Percentiles rank a stretch among this genome's conserved stretches.
phyloP scores from a whole-genome alignment of 1,139 yeast genomes.

The Taphrina wiesneri region DNA sequence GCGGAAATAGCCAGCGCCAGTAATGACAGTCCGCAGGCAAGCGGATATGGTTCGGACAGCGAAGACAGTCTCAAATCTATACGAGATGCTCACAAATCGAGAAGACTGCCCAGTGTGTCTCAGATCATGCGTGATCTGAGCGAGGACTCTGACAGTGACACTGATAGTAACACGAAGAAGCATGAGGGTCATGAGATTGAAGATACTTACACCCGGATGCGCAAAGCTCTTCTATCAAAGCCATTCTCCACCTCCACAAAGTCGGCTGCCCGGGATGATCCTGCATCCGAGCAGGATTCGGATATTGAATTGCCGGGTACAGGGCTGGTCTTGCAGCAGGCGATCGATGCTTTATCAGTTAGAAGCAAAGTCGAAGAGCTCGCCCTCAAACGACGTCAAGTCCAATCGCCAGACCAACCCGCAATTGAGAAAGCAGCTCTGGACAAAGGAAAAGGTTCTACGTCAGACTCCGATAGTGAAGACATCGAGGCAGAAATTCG shows the following conservation, averaged over 20 bases:
- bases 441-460: background rate
- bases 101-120: background rate
- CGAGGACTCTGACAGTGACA: conserved; percentile 11
- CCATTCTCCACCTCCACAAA: background rate
- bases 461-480: conserved; percentile 27
- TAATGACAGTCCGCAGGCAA: no score
- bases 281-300: background rate
- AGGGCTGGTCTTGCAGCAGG: background rate
- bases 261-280: background rate
- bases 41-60: background rate
- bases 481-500: conserved; percentile 28
- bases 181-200: background rate
- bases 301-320: conserved; percentile 9
- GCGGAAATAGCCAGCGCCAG: no score
- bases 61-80: background rate
- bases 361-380: background rate
- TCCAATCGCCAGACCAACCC: background rate
- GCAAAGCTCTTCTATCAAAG: background rate
- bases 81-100: background rate
- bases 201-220: conserved; percentile 3
- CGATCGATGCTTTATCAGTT: background rate
- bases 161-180: background rate
- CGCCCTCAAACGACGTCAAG: conserved; percentile 1
- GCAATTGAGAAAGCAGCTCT: background rate
- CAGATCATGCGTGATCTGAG: conserved; percentile 21